Conservation (phyloP, 2,329 filamentous ascomycete genomes). For the Fusarium poae region DNA sequence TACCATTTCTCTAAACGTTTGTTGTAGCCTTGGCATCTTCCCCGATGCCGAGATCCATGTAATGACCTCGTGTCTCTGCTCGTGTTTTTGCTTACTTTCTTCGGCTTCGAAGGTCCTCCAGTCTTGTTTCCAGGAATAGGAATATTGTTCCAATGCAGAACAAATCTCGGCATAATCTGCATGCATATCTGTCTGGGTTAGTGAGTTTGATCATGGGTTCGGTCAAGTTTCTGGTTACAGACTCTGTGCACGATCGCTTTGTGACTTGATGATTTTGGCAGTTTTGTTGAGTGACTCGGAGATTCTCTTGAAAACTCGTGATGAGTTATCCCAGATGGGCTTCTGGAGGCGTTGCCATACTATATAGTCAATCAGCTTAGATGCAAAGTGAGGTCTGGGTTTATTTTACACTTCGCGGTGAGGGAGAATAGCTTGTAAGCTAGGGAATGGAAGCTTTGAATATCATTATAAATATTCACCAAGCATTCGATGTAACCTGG, state of each 20-base stretch:
- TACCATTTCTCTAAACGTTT: not conserved
- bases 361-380: rapidly evolving
- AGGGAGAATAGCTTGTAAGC: slow-evolving; percentile 19
- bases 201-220: not conserved
- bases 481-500: not conserved
- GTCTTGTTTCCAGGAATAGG: rapidly evolving
- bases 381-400: rapidly evolving
- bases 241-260: not conserved
- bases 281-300: not conserved
- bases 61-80: not conserved
- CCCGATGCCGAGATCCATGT: slow-evolving; percentile 2
- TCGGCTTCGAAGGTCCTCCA: not conserved
- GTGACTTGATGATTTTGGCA: not conserved
- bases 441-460: not conserved
- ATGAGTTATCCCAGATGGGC: slow-evolving; percentile 2
- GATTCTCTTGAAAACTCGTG: not conserved
- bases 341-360: slow-evolving; percentile 26
- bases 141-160: not conserved
- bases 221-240: not conserved
- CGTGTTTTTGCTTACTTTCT: not conserved
- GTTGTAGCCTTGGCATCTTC: not conserved
- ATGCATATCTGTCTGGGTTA: not conserved
- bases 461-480: not conserved
- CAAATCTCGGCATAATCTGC: rapidly evolving
- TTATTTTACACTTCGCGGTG: rapidly evolving